Conservation (phyloP, 768 basidiomycete genomes). For the Boletus rubescentipes region DNA sequence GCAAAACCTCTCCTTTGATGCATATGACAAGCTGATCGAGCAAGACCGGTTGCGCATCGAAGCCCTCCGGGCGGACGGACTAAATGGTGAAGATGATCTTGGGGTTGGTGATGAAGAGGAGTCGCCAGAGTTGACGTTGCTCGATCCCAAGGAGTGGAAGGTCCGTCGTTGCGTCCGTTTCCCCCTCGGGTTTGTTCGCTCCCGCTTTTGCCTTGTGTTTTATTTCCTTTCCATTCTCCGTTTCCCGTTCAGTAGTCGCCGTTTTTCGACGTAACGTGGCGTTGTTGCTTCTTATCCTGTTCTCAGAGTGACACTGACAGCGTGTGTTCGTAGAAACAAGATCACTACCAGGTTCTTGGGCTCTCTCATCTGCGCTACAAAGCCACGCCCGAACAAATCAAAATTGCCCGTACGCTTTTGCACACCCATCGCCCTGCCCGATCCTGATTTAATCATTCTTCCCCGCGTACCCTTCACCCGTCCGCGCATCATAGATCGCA, state of each 20-base stretch:
- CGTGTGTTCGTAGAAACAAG: slow-evolving; percentile 73
- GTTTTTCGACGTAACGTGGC: background rate
- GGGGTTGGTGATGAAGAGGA: slow-evolving; percentile 94
- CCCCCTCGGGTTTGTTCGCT: no score
- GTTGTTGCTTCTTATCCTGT: background rate
- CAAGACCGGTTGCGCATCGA: slow-evolving; percentile 52
- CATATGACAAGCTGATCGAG: slow-evolving; percentile 70
- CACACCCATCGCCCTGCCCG: slow-evolving; percentile 9
- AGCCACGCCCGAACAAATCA: slow-evolving; percentile 90
- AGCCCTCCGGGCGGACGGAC: slow-evolving; percentile 46
- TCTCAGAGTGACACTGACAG: slow-evolving; percentile 8
- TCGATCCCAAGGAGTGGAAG: slow-evolving; percentile 99
- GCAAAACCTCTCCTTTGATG: slow-evolving; percentile 76
- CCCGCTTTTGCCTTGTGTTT: background rate
- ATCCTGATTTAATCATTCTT: slow-evolving; percentile 8
- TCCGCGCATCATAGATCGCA: slow-evolving; percentile 63
- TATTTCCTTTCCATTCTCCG: background rate
- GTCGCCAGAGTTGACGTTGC: slow-evolving; percentile 57
- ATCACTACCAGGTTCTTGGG: slow-evolving; percentile 96
- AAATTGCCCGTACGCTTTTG: slow-evolving; percentile 82
- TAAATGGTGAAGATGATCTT: slow-evolving; percentile 72
- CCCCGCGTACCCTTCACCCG: background rate
- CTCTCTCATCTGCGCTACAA: slow-evolving; percentile 85
- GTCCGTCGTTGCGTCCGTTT: slow-evolving; percentile 37
- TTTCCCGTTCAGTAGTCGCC: background rate